Conservation (phyloP, 2,329 filamentous ascomycete genomes). For the Neonectria neomacrospora region DNA sequence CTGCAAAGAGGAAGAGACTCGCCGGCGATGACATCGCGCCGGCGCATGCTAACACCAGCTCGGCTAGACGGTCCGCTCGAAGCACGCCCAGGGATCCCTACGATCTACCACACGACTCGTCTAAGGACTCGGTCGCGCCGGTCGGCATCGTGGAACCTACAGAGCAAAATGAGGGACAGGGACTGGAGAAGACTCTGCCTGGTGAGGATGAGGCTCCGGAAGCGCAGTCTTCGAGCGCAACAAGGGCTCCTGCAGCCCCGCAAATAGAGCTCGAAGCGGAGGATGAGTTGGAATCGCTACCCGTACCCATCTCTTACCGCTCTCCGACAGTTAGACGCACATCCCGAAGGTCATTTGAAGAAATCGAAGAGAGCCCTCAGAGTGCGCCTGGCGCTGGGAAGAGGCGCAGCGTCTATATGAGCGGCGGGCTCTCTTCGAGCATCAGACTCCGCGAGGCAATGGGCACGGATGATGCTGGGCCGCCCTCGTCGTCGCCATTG, state of each 20-base stretch:
- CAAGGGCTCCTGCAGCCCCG: slow-evolving; percentile 12
- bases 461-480: slow-evolving; percentile 44
- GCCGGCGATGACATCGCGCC: slow-evolving; percentile 38
- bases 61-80: slow-evolving; percentile 35
- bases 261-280: slow-evolving; percentile 25
- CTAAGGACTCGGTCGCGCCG: slow-evolving; percentile 44
- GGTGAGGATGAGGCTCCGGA: slow-evolving; percentile 11
- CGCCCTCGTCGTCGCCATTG: slow-evolving; percentile 55
- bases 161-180: slow-evolving; percentile 21
- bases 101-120: slow-evolving; percentile 44
- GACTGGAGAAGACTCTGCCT: slow-evolving; percentile 1
- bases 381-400: slow-evolving; percentile 67
- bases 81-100: slow-evolving; percentile 41
- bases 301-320: slow-evolving; percentile 27
- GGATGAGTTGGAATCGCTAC: slow-evolving; percentile 40
- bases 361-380: slow-evolving; percentile 59
- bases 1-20: slow-evolving; percentile 58
- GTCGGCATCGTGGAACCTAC: slow-evolving; percentile 3
- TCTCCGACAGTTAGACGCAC: slow-evolving; percentile 29
- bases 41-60: slow-evolving; percentile 21
- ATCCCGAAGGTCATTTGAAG: slow-evolving; percentile 33
- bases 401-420: slow-evolving; percentile 53
- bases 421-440: slow-evolving; percentile 53
- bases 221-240: slow-evolving; percentile 27
- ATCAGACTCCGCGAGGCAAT: slow-evolving; percentile 57